phyloP scores from a whole-genome alignment of 306 rosid genomes.

The Abrus pulchellus region DNA sequence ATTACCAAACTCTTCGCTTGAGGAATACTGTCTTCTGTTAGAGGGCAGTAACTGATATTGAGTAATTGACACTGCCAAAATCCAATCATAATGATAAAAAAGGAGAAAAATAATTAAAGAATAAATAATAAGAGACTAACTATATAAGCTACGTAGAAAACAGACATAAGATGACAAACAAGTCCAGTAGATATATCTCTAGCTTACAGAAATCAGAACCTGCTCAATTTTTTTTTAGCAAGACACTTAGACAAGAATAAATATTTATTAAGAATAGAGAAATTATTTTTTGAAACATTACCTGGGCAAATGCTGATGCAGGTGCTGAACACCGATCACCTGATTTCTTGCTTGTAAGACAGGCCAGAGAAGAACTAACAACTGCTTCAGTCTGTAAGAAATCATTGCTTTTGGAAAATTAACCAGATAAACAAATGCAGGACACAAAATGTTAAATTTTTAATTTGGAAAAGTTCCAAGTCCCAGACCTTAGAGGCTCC shows the following conservation, averaged over 20 bases:
- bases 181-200: slow-evolving; percentile 16
- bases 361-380: slow-evolving; percentile 75
- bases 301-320: slow-evolving; percentile 67
- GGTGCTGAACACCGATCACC: slow-evolving; percentile 52
- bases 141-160: slow-evolving; percentile 8
- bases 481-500: slow-evolving; percentile 78
- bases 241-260: neutral
- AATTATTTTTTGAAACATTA: slow-evolving; percentile 39
- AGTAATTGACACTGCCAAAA: slow-evolving; percentile 82
- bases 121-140: slow-evolving; percentile 33
- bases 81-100: neutral
- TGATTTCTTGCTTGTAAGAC: slow-evolving; percentile 62
- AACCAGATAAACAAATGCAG: neutral
- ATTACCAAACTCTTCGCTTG: slow-evolving; percentile 81
- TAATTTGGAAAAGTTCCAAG: slow-evolving; percentile 15
- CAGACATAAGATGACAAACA: slow-evolving; percentile 20
- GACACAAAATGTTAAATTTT: slow-evolving; percentile 10
- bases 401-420: slow-evolving; percentile 21
- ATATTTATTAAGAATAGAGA: neutral
- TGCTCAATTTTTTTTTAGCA: slow-evolving; percentile 19
- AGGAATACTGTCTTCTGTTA: slow-evolving; percentile 72
- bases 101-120: slow-evolving; percentile 3
- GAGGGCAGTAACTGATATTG: slow-evolving; percentile 93
- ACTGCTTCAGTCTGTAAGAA: slow-evolving; percentile 74
- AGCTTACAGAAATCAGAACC: slow-evolving; percentile 15